Percentiles rank a stretch among this genome's conserved stretches.
phyloP scores from a whole-genome alignment of 2,329 filamentous ascomycete species.

The Cytospora piceicola region DNA sequence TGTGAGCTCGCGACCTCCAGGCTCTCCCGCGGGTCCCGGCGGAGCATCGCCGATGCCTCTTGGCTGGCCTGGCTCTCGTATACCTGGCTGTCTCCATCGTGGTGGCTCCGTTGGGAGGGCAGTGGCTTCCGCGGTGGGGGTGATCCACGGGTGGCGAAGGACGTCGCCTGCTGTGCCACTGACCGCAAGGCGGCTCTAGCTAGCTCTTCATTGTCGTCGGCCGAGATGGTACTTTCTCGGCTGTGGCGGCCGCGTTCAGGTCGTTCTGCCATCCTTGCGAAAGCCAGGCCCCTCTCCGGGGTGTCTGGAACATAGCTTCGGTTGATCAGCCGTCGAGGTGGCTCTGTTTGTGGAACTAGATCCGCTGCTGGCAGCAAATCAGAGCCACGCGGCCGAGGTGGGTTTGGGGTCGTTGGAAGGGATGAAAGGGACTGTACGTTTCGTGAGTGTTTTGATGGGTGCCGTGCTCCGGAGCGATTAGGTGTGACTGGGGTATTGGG shows the following conservation, averaged over 20 bases:
- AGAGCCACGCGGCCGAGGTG: slow-evolving; percentile 50
- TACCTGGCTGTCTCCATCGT: slow-evolving; percentile 61
- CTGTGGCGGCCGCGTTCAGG: slow-evolving; percentile 64
- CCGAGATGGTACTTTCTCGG: slow-evolving; percentile 85
- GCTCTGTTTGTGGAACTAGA: slow-evolving; percentile 64
- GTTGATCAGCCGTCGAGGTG: slow-evolving; percentile 49
- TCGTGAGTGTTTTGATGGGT: slow-evolving; percentile 67
- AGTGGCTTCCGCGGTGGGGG: slow-evolving; percentile 24
- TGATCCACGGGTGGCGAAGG: slow-evolving; percentile 36
- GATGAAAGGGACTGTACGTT: slow-evolving; percentile 85
- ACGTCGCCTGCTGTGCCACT: slow-evolving; percentile 45
- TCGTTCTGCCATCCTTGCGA: slow-evolving; percentile 35
- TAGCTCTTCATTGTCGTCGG: slow-evolving; percentile 62
- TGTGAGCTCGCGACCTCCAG: slow-evolving; percentile 53
- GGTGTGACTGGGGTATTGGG: slow-evolving; percentile 68
- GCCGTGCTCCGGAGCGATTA: slow-evolving; percentile 50
- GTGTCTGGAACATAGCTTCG: slow-evolving; percentile 50
- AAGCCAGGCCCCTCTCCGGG: slow-evolving; percentile 42
- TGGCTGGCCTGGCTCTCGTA: slow-evolving; percentile 78
- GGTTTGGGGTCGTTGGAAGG: slow-evolving; percentile 74
- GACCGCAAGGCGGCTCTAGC: slow-evolving; percentile 58
- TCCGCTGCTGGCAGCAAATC: slow-evolving; percentile 66
- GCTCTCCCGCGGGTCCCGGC: slow-evolving; percentile 58
- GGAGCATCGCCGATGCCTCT: slow-evolving; percentile 74
- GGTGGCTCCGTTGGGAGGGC: slow-evolving; percentile 33